These are phyloP conservation scores for Heritiera littoralis DNA, from an alignment of 345 rosid species.

Conservation along the genomic window DNA sequence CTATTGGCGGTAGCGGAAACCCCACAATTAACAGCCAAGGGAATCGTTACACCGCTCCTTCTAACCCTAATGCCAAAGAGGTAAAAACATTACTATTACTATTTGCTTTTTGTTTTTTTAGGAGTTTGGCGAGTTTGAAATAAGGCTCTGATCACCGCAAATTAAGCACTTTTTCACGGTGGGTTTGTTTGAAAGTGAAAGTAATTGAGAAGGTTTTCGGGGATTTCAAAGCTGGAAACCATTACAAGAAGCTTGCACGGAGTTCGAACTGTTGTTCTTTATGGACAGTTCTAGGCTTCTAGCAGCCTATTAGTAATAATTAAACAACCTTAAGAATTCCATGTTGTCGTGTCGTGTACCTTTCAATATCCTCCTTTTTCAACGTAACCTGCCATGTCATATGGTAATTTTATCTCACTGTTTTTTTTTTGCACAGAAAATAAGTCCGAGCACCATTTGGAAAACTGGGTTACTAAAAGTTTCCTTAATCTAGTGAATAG, in stretches of 20 bases:
- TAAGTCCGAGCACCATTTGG: background rate
- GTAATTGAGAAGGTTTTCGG: background rate
- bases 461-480: background rate
- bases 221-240: constrained; percentile 14
- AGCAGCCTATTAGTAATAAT: constrained; percentile 9
- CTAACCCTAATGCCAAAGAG: constrained; percentile 80
- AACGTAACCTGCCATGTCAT: background rate
- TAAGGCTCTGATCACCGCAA: constrained; percentile 15
- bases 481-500: background rate
- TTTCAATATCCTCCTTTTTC: background rate
- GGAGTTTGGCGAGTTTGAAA: background rate
- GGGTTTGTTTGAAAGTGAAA: constrained; percentile 19
- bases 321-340: background rate
- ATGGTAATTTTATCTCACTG: background rate
- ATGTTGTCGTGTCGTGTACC: background rate
- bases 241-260: background rate
- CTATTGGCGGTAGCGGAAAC: constrained; percentile 94
- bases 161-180: constrained; percentile 23
- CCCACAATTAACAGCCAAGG: constrained; percentile 98
- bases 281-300: constrained; percentile 6
- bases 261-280: background rate
- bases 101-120: background rate
- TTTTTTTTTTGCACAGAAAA: background rate
- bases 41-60: constrained; percentile 87
- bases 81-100: constrained; percentile 31